These are phyloP conservation scores for Penicillium diatomitis DNA, from an alignment of 495 filamentous ascomycete species.

Conservation along the genomic window DNA sequence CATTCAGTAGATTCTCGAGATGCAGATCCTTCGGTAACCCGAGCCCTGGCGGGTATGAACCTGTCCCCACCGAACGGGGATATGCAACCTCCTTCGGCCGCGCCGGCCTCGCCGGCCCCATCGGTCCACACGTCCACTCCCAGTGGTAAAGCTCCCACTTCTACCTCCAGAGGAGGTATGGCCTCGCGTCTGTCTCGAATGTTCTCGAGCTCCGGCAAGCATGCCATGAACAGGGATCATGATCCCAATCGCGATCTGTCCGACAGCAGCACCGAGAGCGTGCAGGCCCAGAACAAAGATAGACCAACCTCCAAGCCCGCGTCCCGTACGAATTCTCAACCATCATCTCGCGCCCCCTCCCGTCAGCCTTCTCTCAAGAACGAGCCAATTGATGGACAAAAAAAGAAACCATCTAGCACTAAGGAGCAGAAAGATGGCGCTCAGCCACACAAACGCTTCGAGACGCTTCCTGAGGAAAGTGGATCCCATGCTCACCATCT, in stretches of 20 bases:
- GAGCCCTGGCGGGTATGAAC: slow-evolving; percentile 38
- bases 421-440: slow-evolving; percentile 38
- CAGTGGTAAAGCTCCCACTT: slow-evolving; percentile 7
- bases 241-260: slow-evolving; percentile 28
- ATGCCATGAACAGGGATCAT: slow-evolving; percentile 22
- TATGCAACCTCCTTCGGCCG: slow-evolving; percentile 17
- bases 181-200: slow-evolving; percentile 51
- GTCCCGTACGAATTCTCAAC: slow-evolving; percentile 26
- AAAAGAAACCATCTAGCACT: slow-evolving; percentile 23
- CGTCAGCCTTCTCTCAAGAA: slow-evolving; percentile 37
- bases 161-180: slow-evolving; percentile 42
- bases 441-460: slow-evolving; percentile 47
- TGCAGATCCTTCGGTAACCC: slow-evolving; percentile 40
- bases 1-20: slow-evolving; percentile 31
- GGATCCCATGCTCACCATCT: slow-evolving; percentile 74
- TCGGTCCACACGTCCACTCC: no score
- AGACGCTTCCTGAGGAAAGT: slow-evolving; percentile 46
- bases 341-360: slow-evolving; percentile 29
- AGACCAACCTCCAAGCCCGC: slow-evolving; percentile 28
- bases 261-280: slow-evolving; percentile 34
- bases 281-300: slow-evolving; percentile 19
- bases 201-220: slow-evolving; percentile 40
- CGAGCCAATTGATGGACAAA: slow-evolving; percentile 21
- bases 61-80: slow-evolving; percentile 34
- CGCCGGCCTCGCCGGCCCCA: slow-evolving; percentile 14